These are phyloP conservation scores for Trichophyton schoenleinii DNA, from an alignment of 2,329 filamentous ascomycete genomes.

Conservation along the genomic window DNA sequence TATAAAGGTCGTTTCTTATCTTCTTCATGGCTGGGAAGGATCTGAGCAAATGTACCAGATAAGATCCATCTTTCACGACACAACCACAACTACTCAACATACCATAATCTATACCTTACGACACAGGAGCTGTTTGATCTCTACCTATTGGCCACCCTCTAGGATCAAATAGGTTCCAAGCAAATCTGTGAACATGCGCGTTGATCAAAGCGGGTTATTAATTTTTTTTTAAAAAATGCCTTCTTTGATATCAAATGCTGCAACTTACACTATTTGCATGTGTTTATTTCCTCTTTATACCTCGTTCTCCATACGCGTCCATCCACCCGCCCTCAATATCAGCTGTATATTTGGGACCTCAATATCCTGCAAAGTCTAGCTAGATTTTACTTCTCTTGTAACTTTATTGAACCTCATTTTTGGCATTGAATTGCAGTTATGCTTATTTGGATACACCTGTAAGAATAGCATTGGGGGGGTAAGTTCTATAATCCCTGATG, in stretches of 20 bases:
- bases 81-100: background rate
- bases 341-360: slow-evolving; percentile 2
- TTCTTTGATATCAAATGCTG: background rate
- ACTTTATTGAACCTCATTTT: slow-evolving; percentile 2
- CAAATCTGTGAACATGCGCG: background rate
- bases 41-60: background rate
- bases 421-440: background rate
- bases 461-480: too few species aligned
- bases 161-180: background rate
- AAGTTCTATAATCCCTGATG: too few species aligned
- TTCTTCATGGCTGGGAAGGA: background rate
- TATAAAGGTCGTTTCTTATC: background rate
- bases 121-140: background rate
- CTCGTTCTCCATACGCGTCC: background rate
- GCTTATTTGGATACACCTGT: too few species aligned
- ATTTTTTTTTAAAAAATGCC: background rate
- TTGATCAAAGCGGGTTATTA: background rate
- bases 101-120: background rate
- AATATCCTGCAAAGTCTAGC: background rate
- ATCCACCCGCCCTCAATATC: background rate
- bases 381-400: slow-evolving; percentile 5
- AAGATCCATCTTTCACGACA: background rate
- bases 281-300: background rate
- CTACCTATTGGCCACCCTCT: background rate
- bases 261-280: background rate